These are phyloP conservation scores for Cyclotella cryptica DNA, from an alignment of 108 stramenopile species.

Conservation along the genomic window DNA sequence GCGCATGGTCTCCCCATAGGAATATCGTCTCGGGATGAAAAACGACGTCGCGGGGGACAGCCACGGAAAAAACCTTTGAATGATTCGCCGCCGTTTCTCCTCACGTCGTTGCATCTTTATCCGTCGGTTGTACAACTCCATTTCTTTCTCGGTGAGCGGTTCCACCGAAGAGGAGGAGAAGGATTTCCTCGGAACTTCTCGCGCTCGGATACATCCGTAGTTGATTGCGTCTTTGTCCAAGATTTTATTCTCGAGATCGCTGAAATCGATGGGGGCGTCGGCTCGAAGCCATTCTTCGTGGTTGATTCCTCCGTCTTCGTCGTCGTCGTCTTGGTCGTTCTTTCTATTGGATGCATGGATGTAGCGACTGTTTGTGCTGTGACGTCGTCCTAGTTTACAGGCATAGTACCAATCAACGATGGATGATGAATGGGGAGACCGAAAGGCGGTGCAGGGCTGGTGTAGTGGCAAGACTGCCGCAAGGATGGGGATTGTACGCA, in stretches of 20 bases:
- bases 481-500: not conserved
- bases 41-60: constrained; percentile 31
- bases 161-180: constrained; percentile 1
- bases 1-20: not conserved
- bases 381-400: not conserved
- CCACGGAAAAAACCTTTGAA: constrained; percentile 38
- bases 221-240: constrained; percentile 32
- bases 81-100: constrained; percentile 7
- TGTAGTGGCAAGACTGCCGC: not conserved
- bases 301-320: not conserved
- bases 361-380: not conserved
- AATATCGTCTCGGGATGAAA: constrained; percentile 37
- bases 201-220: constrained; percentile 38
- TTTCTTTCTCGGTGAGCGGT: constrained; percentile 35
- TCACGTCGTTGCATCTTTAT: constrained; percentile 20
- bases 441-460: not conserved
- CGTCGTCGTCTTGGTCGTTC: not conserved
- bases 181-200: constrained; percentile 22
- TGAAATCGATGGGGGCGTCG: constrained; percentile 34
- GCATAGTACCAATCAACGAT: not conserved
- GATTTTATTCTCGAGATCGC: constrained; percentile 33
- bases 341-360: not conserved
- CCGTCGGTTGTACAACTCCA: constrained; percentile 31
- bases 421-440: not conserved
- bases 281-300: not conserved